phyloP scores from a whole-genome alignment of 139 green algal genomes.

The Asterochloris erici region DNA sequence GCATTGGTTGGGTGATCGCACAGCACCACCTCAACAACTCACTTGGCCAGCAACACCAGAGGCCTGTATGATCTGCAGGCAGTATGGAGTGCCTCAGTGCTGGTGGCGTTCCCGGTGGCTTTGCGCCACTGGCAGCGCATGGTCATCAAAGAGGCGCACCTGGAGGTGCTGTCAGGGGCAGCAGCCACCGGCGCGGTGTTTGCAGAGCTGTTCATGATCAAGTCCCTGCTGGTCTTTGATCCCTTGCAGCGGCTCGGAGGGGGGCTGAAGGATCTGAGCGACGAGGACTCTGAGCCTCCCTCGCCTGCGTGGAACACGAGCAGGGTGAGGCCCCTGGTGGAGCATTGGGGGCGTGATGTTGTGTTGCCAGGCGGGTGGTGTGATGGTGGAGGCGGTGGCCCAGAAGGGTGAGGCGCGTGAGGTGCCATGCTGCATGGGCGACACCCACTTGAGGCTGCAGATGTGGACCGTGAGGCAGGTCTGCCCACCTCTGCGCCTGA shows the following conservation, averaged over 20 bases:
- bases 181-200: conserved; percentile 32
- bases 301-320: conserved; percentile 15
- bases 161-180: conserved; percentile 33
- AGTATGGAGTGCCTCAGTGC: conserved; percentile 25
- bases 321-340: background rate
- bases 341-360: background rate
- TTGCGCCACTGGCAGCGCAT: background rate
- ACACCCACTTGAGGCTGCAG: too few relatives aligned
- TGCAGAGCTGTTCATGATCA: conserved; percentile 47
- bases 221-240: conserved; percentile 51
- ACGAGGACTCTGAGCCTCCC: background rate
- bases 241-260: background rate
- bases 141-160: conserved; percentile 12
- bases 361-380: background rate
- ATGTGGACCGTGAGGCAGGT: too few relatives aligned
- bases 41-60: background rate
- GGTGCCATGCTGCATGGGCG: too few relatives aligned
- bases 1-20: background rate
- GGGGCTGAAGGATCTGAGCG: background rate
- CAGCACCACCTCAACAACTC: background rate
- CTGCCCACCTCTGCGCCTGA: too few relatives aligned
- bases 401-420: too few relatives aligned
- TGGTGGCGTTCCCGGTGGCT: conserved; percentile 29
- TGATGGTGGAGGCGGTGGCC: background rate
- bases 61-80: conserved; percentile 13